A percentile compares a stretch with the other conserved stretches of the same genome.
Evolutionary conservation across 192 early-diverging fungal genomes (phyloP).

Genomic region (Piromyces sp.): DNA sequence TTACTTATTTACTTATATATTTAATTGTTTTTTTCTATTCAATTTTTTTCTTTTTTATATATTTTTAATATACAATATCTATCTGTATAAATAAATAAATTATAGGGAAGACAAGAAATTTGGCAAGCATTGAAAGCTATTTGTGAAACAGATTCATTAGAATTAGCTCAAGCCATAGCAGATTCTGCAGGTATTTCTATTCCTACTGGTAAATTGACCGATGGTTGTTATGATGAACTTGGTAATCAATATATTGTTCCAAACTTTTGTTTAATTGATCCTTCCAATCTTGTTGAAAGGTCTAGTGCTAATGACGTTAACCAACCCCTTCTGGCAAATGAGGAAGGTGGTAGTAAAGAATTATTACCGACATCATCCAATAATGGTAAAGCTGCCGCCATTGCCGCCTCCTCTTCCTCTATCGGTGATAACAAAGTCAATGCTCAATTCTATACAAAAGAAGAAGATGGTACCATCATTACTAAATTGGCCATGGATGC

Average conservation of each 20-base stretch:
- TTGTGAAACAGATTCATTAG: conserved; percentile 23
- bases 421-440: too few species aligned
- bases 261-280: conserved; percentile 37
- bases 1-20: too few species aligned
- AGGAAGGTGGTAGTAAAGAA: not conserved
- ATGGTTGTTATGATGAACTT: conserved; percentile 66
- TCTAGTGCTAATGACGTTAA: not conserved
- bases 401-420: too few species aligned
- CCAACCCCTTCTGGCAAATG: not conserved
- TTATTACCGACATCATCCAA: not conserved
- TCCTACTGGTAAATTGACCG: conserved; percentile 47
- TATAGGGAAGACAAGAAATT: conserved; percentile 43
- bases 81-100: conserved; percentile 1
- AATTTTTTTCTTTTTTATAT: not conserved
- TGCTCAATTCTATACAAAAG: not conserved
- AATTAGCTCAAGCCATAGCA: conserved; percentile 41
- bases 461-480: not conserved
- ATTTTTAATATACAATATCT: not conserved
- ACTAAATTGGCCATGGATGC: not conserved
- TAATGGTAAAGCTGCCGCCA: not conserved
- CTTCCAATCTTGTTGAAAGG: conserved; percentile 24
- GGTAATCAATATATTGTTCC: conserved; percentile 55
- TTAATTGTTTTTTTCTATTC: too few species aligned
- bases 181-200: conserved; percentile 47
- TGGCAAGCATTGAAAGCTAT: conserved; percentile 57